Conservation (phyloP, 2,329 filamentous ascomycete genomes). For the Colletotrichum cuscutae region DNA sequence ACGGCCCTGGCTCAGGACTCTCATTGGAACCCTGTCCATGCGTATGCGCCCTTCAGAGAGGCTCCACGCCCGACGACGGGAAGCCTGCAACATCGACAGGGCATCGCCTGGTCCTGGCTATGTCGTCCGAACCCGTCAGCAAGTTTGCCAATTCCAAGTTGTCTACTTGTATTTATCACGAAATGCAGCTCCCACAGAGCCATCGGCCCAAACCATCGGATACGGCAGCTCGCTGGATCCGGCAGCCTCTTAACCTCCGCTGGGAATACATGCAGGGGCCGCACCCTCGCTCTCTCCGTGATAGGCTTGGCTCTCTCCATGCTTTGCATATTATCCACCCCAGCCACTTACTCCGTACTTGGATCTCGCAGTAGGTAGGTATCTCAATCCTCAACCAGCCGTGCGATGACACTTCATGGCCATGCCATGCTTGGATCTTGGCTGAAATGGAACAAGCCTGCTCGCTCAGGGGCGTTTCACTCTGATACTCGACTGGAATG, state of each 20-base stretch:
- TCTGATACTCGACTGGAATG: slow-evolving; percentile 22
- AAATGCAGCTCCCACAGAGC: not conserved
- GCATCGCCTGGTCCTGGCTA: not conserved
- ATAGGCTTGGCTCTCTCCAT: slow-evolving; percentile 8
- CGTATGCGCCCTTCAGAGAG: not conserved
- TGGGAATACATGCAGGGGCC: not conserved
- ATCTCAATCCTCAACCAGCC: not conserved
- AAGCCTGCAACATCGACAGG: not conserved
- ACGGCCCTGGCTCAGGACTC: not conserved
- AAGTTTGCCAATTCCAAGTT: not conserved
- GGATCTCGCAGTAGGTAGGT: not conserved
- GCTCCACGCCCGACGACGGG: slow-evolving; percentile 6
- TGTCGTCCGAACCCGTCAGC: slow-evolving; percentile 1
- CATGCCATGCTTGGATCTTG: not conserved
- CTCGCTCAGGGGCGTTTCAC: slow-evolving; percentile 18
- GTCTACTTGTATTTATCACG: not conserved
- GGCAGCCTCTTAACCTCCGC: not conserved
- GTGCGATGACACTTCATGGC: slow-evolving; percentile 8
- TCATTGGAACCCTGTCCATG: not conserved
- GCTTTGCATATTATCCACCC: not conserved
- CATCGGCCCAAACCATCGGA: not conserved
- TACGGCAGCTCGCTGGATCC: not conserved
- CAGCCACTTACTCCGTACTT: not conserved
- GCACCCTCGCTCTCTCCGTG: not conserved
- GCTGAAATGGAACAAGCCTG: not conserved